Conservation (phyloP, 441 rosid genomes). For the Codiaeum variegatum region DNA sequence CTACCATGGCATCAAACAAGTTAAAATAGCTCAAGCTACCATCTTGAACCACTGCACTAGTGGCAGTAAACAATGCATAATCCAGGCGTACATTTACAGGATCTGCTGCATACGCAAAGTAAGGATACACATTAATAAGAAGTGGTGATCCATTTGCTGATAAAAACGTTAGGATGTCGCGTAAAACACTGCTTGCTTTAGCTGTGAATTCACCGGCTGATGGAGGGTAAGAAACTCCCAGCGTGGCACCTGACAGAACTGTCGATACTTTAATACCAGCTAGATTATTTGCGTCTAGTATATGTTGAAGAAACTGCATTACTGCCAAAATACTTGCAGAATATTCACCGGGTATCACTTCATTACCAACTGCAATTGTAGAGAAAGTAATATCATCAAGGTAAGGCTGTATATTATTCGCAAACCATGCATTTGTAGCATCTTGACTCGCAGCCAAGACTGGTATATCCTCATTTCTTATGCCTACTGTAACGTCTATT, state of each 20-base stretch:
- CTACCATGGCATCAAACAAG: background rate
- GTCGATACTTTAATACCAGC: background rate
- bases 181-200: background rate
- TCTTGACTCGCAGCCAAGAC: background rate
- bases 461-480: background rate
- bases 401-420: background rate
- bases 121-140: background rate
- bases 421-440: background rate
- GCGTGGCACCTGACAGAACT: background rate
- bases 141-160: background rate
- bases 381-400: background rate
- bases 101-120: background rate
- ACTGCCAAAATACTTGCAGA: background rate
- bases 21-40: background rate
- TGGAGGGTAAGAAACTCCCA: background rate
- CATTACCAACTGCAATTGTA: background rate
- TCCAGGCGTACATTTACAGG: background rate
- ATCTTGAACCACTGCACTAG: background rate
- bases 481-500: background rate
- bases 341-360: background rate
- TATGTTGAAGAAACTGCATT: background rate
- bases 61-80: background rate
- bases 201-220: background rate
- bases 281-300: background rate
- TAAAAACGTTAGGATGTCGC: background rate